Evolutionary conservation across 2,329 filamentous ascomycete genomes (phyloP).

Genomic region (Cladophialophora immunda): DNA sequence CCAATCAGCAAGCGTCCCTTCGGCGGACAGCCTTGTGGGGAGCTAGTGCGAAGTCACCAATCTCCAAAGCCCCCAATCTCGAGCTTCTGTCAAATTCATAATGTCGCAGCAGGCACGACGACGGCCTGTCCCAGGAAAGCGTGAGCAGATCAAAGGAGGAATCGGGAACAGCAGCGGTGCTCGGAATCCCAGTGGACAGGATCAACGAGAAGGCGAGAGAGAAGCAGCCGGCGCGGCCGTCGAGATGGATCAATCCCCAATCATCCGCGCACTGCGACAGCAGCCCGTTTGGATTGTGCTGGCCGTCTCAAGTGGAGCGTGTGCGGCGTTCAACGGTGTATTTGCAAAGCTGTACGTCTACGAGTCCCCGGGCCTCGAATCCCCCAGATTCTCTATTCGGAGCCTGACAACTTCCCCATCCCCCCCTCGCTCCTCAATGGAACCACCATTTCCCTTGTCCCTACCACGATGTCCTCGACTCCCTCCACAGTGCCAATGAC

Average conservation of each 20-base stretch:
- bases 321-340: constrained; percentile 71
- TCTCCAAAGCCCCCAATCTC: background rate
- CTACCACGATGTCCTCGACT: background rate
- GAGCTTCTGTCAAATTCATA: background rate
- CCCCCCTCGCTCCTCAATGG: background rate
- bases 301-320: constrained; percentile 68
- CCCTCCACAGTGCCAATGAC: background rate
- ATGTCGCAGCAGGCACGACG: constrained; percentile 6
- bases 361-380: background rate
- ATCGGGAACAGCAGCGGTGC: background rate
- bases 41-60: background rate
- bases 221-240: background rate
- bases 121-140: background rate
- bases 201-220: background rate
- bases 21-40: background rate
- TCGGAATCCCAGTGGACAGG: background rate
- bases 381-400: background rate
- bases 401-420: background rate
- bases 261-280: constrained; percentile 32
- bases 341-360: constrained; percentile 68
- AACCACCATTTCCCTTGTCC: background rate
- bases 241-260: constrained; percentile 19
- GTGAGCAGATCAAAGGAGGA: background rate
- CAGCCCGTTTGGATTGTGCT: constrained; percentile 60
- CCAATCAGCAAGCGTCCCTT: constrained; percentile 2